Percentiles rank a stretch among this genome's conserved stretches.
These are phyloP conservation scores for Phialophora chinensis DNA, from an alignment of 2,329 filamentous ascomycete genomes.

Conservation along the genomic window DNA sequence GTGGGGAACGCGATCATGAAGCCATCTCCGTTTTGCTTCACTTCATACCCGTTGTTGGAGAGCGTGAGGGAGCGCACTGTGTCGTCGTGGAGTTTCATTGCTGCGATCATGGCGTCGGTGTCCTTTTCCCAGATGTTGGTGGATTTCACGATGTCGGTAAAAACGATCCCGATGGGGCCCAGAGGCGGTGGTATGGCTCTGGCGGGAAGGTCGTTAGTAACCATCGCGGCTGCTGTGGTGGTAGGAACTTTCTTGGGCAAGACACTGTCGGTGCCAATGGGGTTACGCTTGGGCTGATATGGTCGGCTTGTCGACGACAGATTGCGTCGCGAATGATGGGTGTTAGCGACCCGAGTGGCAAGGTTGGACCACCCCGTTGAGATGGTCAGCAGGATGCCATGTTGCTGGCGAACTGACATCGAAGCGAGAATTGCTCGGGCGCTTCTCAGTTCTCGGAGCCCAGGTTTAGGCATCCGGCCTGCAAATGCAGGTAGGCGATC, in stretches of 20 bases:
- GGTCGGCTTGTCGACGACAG: not conserved
- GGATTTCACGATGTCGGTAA: conserved; percentile 40
- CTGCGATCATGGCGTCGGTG: conserved; percentile 31
- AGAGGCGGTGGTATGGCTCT: conserved; percentile 21
- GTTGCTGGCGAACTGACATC: not conserved
- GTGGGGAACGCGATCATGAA: conserved; percentile 39
- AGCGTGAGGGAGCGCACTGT: conserved; percentile 31
- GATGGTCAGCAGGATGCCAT: conserved; percentile 6
- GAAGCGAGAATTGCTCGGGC: conserved; percentile 9
- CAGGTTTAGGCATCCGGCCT: conserved; percentile 18
- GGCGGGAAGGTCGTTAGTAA: not conserved
- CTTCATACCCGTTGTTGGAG: conserved; percentile 36
- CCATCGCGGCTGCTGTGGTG: not conserved
- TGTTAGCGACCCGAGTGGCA: not conserved
- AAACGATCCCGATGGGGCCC: conserved; percentile 35
- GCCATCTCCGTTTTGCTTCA: conserved; percentile 40
- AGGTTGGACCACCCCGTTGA: not conserved
- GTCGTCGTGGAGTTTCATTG: conserved; percentile 37
- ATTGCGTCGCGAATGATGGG: not conserved
- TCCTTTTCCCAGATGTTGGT: conserved; percentile 38
- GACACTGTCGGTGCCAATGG: not conserved
- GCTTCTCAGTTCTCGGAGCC: conserved; percentile 18
- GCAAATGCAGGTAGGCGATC: conserved; percentile 2
- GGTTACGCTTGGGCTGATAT: not conserved
- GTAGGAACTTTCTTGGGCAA: not conserved